A percentile compares a stretch with the other conserved stretches of the same genome.
Conservation (phyloP, 768 basidiomycete genomes). For the Daedaleopsis sinensis region DNA sequence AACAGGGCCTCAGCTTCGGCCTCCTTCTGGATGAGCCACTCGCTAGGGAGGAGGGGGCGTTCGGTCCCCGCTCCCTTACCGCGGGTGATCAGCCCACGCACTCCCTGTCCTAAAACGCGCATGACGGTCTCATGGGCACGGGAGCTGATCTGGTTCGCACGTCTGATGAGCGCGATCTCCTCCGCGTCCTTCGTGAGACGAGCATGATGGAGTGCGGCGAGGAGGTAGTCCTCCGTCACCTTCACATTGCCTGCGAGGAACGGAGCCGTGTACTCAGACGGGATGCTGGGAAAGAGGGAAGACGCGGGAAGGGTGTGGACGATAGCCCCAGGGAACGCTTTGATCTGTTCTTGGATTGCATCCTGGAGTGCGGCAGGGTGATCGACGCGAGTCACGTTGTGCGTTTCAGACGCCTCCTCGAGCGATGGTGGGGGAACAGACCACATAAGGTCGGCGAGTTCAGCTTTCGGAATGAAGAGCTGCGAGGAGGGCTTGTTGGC, state of each 20-base stretch:
- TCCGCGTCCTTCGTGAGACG: slow-evolving; percentile 74
- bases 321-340: slow-evolving; percentile 54
- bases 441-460: slow-evolving; percentile 84
- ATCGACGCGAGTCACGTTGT: slow-evolving; percentile 65
- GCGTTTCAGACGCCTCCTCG: slow-evolving; percentile 51
- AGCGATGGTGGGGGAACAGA: slow-evolving; percentile 79
- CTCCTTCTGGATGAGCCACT: slow-evolving; percentile 92
- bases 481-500: slow-evolving; percentile 48
- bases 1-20: slow-evolving; percentile 94
- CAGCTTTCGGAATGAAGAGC: slow-evolving; percentile 80
- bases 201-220: slow-evolving; percentile 78
- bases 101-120: slow-evolving; percentile 82
- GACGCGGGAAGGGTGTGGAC: slow-evolving; percentile 68
- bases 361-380: slow-evolving; percentile 49
- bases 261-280: slow-evolving; percentile 44
- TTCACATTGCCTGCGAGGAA: slow-evolving; percentile 38
- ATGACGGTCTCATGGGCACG: slow-evolving; percentile 91
- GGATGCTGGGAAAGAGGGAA: slow-evolving; percentile 54
- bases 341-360: slow-evolving; percentile 49
- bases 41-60: slow-evolving; percentile 63
- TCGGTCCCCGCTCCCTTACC: slow-evolving; percentile 42
- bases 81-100: slow-evolving; percentile 55
- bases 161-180: slow-evolving; percentile 76
- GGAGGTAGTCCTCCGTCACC: slow-evolving; percentile 64
- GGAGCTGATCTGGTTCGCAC: slow-evolving; percentile 86